These are phyloP conservation scores for Clonostachys rhizophaga DNA, from an alignment of 2,329 filamentous ascomycete genomes.

Conservation along the genomic window DNA sequence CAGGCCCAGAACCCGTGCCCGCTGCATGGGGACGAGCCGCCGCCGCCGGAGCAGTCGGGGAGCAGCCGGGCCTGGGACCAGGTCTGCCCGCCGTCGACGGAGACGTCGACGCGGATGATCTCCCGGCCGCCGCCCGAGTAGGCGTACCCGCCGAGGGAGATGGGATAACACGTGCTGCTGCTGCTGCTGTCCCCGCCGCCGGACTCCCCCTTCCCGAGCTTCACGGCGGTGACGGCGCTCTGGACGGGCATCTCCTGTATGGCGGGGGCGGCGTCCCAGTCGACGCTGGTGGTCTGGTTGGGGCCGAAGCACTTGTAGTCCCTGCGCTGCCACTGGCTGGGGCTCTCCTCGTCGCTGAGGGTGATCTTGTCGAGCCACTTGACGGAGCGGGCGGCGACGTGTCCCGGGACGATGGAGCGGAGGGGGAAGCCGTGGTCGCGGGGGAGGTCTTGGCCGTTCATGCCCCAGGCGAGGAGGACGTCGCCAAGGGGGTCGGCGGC, in stretches of 20 bases:
- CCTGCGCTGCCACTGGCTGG: slow-evolving; percentile 59
- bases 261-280: slow-evolving; percentile 58
- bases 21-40: slow-evolving; percentile 16
- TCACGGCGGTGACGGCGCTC: slow-evolving; percentile 55
- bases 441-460: slow-evolving; percentile 61
- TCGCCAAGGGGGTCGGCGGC: slow-evolving; percentile 57
- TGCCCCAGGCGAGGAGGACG: slow-evolving; percentile 61
- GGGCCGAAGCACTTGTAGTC: slow-evolving; percentile 69
- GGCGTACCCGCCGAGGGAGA: slow-evolving; percentile 56
- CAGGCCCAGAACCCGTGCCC: slow-evolving; percentile 56
- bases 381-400: slow-evolving; percentile 62
- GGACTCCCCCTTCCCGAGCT: slow-evolving; percentile 25
- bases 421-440: slow-evolving; percentile 64
- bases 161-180: not conserved
- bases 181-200: too few relatives aligned
- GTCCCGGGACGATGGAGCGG: slow-evolving; percentile 57
- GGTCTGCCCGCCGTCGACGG: slow-evolving; percentile 55
- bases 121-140: slow-evolving; percentile 63
- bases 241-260: slow-evolving; percentile 68
- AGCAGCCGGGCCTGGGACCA: slow-evolving; percentile 61
- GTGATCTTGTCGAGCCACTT: slow-evolving; percentile 66
- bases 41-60: slow-evolving; percentile 34
- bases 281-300: slow-evolving; percentile 47
- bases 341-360: slow-evolving; percentile 61
- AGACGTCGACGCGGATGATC: slow-evolving; percentile 65